Evolutionary conservation across 2,329 filamentous ascomycete genomes (phyloP).

Genomic region (Ascosphaera apis): DNA sequence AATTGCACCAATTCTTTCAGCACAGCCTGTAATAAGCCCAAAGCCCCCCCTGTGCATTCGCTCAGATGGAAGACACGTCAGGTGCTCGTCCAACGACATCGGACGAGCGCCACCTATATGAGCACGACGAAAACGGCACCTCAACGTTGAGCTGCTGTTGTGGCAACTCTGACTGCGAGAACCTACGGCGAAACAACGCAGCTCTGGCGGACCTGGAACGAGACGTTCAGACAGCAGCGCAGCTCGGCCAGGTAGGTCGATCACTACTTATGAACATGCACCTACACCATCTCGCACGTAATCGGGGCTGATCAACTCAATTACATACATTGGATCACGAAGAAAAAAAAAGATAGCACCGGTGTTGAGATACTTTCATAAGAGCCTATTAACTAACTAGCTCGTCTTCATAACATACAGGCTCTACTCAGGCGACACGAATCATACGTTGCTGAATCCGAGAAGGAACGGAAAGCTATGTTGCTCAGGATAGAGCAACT

Average conservation of each 20-base stretch:
- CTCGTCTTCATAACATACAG: conserved; percentile 13
- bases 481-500: conserved; percentile 49
- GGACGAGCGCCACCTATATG: neutral
- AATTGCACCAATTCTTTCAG: neutral
- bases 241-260: conserved; percentile 60
- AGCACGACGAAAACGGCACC: neutral
- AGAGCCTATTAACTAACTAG: conserved; percentile 2
- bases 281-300: conserved; percentile 6
- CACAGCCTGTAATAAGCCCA: neutral
- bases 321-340: no score
- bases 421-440: conserved; percentile 80
- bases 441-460: conserved; percentile 78
- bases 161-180: conserved; percentile 54
- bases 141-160: conserved; percentile 47
- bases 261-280: conserved; percentile 18
- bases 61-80: neutral
- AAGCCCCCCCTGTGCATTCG: neutral
- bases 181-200: conserved; percentile 56
- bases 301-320: conserved; percentile 6
- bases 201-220: conserved; percentile 63
- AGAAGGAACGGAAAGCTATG: conserved; percentile 58
- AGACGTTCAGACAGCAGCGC: conserved; percentile 66
- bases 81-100: neutral
- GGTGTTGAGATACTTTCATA: no score
- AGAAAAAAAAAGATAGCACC: no score